Evolutionary conservation across 371 early-diverging fungal genomes (phyloP), one percentile per base, ranked within the genome.

Genomic region (Lichtheimia corymbifera): DNA sequence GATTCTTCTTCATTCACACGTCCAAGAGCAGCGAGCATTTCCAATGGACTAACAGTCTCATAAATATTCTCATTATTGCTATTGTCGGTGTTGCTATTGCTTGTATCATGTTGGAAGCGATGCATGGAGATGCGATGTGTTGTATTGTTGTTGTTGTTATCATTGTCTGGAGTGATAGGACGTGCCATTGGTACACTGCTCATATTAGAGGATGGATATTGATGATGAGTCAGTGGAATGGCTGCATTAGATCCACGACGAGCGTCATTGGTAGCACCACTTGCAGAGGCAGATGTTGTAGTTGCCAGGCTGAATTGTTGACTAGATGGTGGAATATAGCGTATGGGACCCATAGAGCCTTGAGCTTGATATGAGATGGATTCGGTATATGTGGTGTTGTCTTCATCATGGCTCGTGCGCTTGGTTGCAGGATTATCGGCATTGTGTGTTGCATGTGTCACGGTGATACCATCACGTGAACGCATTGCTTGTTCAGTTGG

Each of bases 101-200:
- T 6, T 35, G 35, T 35, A 13, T 63, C 63, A 2, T 62, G 28
- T 41, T 27, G 56, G 63, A 45, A 55, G 35, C 24, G 44, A 49
- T 43, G 42, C 43, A 53, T 53, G 44, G 52, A 66, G 59, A 20
- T 17, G 49, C 30, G 54, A 35, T 35, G 5, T 35, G 35, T 35
- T 35, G 35, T 35, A 35, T 61, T 20, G 52, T 47, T 22, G 35
- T 50, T 3, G 61, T 53, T 17, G 62, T 59, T 43, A 55, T 64
- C 28, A 17, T 62, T 13, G 35, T 58, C 44, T 47, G 73, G 59
- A 7, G 65, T 63, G n/a, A 73, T 70, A 2, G 75, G 61, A 56
- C 73, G 64, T 3, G 80, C 80, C 11, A 79, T 58, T 14, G 77
- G 80, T 55, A 73, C 75, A 43, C 63, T 63, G 47, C 68, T 74